phyloP scores from a whole-genome alignment of 192 early-diverging fungal species.

The Podila horticola region DNA sequence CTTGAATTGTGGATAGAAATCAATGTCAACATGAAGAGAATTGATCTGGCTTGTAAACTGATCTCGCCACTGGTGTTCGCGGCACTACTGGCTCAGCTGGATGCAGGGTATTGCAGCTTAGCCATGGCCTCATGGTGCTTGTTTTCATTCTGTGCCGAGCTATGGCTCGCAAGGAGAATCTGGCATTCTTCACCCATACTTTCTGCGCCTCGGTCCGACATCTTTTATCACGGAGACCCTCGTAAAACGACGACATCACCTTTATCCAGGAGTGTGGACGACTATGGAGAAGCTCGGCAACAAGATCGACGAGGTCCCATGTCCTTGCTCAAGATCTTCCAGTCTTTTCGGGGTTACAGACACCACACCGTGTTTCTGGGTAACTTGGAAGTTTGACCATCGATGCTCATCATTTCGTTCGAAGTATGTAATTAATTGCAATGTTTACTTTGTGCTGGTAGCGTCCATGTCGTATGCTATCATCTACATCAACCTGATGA shows the following conservation, averaged over 20 bases:
- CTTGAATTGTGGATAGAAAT: conserved; percentile 12
- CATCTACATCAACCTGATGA: conserved; percentile 51
- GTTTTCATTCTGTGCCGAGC: conserved; percentile 16
- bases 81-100: conserved; percentile 19
- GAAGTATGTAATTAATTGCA: too few relatives aligned
- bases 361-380: conserved; percentile 38
- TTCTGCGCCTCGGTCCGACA: conserved; percentile 14
- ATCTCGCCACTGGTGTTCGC: conserved; percentile 42
- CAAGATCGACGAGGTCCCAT: background rate
- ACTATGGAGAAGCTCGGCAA: background rate
- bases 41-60: conserved; percentile 51
- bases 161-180: conserved; percentile 22
- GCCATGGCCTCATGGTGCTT: conserved; percentile 37
- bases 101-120: conserved; percentile 25
- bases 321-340: background rate
- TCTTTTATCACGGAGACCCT: background rate
- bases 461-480: conserved; percentile 42
- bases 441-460: background rate
- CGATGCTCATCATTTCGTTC: background rate
- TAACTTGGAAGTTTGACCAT: background rate
- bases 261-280: too few relatives aligned
- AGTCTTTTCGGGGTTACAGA: conserved; percentile 20
- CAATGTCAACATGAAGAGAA: conserved; percentile 41
- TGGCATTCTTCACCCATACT: conserved; percentile 20
- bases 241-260: too few relatives aligned